Evolutionary conservation across 1,139 yeast species (phyloP).

Genomic region (Casaregolazyma lundiana): DNA sequence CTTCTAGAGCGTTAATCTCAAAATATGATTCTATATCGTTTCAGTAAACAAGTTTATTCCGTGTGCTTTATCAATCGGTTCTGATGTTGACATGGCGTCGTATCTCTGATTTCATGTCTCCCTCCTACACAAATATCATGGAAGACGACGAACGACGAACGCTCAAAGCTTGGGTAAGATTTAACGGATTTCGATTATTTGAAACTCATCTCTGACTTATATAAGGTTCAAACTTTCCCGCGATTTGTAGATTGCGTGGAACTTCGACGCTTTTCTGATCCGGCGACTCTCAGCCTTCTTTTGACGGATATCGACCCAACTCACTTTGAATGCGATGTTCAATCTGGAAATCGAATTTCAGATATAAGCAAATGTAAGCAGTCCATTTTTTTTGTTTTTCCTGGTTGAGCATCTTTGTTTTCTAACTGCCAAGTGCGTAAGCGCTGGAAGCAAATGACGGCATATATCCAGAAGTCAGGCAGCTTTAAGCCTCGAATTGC

Average conservation of each 20-base stretch:
- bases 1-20: too few relatives aligned
- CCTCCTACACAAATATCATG: neutral
- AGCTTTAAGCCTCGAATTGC: constrained; percentile 2
- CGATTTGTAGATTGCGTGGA: neutral
- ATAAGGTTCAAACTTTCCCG: neutral
- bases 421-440: constrained; percentile 1
- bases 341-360: neutral
- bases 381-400: neutral
- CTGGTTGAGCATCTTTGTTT: neutral
- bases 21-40: too few relatives aligned
- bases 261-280: neutral
- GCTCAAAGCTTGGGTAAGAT: neutral
- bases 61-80: neutral
- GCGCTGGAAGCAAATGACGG: constrained; percentile 2
- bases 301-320: neutral
- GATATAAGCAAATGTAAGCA: neutral
- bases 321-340: neutral
- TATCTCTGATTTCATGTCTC: neutral
- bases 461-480: neutral
- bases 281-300: neutral
- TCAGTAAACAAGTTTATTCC: too few relatives aligned
- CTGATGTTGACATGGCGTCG: neutral
- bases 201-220: neutral
- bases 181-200: neutral
- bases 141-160: neutral